Conservation (phyloP, 345 rosid genomes). For the Arabidopsis arenosa region DNA sequence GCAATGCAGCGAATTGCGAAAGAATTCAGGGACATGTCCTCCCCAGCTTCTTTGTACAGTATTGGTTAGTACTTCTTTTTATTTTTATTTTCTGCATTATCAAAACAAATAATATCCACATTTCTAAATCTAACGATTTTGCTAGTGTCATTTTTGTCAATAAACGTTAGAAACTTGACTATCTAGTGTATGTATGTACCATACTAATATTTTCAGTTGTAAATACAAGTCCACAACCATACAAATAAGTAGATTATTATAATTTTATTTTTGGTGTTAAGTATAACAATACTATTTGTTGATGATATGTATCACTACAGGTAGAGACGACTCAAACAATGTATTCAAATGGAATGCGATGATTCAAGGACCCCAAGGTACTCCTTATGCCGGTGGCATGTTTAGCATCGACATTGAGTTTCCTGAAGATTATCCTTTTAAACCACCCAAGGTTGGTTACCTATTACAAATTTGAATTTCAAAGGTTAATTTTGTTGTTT, state of each 20-base stretch:
- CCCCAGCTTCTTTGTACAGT: too few species aligned
- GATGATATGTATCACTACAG: background rate
- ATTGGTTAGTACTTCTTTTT: too few species aligned
- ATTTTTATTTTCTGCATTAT: too few species aligned
- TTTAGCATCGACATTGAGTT: constrained; percentile 7
- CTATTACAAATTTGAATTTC: too few species aligned
- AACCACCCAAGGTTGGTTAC: constrained; percentile 28
- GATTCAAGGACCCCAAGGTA: constrained; percentile 5
- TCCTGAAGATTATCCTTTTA: constrained; percentile 25
- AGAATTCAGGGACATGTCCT: too few species aligned
- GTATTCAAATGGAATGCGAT: constrained; percentile 15
- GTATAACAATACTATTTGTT: background rate
- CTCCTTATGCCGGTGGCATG: constrained; percentile 31
- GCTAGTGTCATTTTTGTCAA: too few species aligned
- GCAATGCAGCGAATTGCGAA: too few species aligned
- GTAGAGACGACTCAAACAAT: background rate
- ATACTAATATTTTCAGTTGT: background rate
- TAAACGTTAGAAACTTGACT: too few species aligned
- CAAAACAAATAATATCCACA: too few species aligned
- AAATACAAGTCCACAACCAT: background rate
- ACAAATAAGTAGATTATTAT: background rate
- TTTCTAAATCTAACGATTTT: too few species aligned
- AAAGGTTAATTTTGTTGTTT: too few species aligned
- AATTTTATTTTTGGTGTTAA: background rate
- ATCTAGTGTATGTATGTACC: too few species aligned